These are phyloP conservation scores for Oxyria digyna DNA, from an alignment of 148 eudicot species.

Conservation along the genomic window DNA sequence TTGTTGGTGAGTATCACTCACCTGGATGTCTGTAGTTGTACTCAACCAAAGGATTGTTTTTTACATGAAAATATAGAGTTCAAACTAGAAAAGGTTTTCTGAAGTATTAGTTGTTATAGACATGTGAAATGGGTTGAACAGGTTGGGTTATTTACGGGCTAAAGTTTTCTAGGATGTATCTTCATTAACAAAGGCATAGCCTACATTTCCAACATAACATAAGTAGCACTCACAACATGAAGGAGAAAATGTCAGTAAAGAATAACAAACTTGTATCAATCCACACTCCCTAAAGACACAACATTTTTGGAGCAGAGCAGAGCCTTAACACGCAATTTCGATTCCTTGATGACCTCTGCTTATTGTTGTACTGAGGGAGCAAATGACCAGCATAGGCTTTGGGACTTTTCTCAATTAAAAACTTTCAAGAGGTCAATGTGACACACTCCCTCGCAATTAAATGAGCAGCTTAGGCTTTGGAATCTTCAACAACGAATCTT, in stretches of 20 bases:
- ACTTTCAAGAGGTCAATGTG: too few relatives aligned
- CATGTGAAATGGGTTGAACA: too few relatives aligned
- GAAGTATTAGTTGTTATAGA: background rate
- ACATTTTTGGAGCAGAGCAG: background rate
- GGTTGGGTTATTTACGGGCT: too few relatives aligned
- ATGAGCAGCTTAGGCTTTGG: background rate
- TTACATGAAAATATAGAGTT: background rate
- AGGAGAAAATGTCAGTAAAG: background rate
- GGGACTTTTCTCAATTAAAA: too few relatives aligned
- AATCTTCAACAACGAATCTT: conserved; percentile 15
- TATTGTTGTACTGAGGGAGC: too few relatives aligned
- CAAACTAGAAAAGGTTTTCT: background rate
- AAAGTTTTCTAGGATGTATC: too few relatives aligned
- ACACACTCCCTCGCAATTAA: too few relatives aligned
- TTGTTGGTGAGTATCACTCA: background rate
- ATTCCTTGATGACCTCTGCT: background rate
- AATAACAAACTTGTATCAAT: background rate
- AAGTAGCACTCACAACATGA: background rate
- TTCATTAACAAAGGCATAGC: background rate
- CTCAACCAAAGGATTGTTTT: background rate
- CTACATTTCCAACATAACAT: background rate
- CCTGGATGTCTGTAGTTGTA: background rate
- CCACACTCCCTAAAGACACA: background rate
- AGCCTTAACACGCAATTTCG: background rate
- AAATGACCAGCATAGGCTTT: too few relatives aligned